Percentiles rank a stretch among this genome's conserved stretches.
Conservation (phyloP, 2,329 filamentous ascomycete genomes). For the Aspergillus vadensis region DNA sequence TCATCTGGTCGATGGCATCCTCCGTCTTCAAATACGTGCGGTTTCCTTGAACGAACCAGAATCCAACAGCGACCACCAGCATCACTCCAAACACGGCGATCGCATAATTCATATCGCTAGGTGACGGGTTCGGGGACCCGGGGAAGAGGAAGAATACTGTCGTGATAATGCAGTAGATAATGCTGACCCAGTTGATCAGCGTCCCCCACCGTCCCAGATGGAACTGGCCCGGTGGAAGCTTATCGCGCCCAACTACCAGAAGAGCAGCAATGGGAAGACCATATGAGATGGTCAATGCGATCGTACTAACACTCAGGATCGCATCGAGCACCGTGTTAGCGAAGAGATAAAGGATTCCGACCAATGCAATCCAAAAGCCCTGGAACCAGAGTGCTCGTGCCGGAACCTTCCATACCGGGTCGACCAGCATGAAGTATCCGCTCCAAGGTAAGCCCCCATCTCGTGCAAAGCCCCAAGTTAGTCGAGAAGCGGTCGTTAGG, state of each 20-base stretch:
- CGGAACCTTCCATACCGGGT: slow-evolving; percentile 56
- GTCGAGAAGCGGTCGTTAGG: slow-evolving; percentile 54
- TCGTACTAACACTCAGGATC: slow-evolving; percentile 59
- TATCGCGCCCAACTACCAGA: slow-evolving; percentile 55
- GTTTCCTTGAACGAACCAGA: slow-evolving; percentile 55
- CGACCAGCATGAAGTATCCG: slow-evolving; percentile 48
- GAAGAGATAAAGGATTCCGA: slow-evolving; percentile 61
- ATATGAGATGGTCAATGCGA: slow-evolving; percentile 57
- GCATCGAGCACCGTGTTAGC: slow-evolving; percentile 56
- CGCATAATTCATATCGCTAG: slow-evolving; percentile 59
- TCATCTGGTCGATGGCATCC: slow-evolving; percentile 30
- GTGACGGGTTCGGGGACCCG: slow-evolving; percentile 45
- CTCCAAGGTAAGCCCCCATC: slow-evolving; percentile 54
- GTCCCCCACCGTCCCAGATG: slow-evolving; percentile 48
- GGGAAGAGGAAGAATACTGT: slow-evolving; percentile 61
- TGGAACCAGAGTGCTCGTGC: slow-evolving; percentile 57
- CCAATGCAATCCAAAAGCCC: slow-evolving; percentile 47
- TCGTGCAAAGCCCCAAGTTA: slow-evolving; percentile 59
- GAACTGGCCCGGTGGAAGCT: slow-evolving; percentile 52
- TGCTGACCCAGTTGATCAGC: slow-evolving; percentile 50
- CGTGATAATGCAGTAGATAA: slow-evolving; percentile 56
- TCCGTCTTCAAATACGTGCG: slow-evolving; percentile 39
- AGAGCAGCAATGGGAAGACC: slow-evolving; percentile 54
- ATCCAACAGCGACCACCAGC: slow-evolving; percentile 53
- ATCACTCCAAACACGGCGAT: slow-evolving; percentile 61